Evolutionary conservation across 495 filamentous ascomycete species (phyloP).

Genomic region (Daldinia concentrica): DNA sequence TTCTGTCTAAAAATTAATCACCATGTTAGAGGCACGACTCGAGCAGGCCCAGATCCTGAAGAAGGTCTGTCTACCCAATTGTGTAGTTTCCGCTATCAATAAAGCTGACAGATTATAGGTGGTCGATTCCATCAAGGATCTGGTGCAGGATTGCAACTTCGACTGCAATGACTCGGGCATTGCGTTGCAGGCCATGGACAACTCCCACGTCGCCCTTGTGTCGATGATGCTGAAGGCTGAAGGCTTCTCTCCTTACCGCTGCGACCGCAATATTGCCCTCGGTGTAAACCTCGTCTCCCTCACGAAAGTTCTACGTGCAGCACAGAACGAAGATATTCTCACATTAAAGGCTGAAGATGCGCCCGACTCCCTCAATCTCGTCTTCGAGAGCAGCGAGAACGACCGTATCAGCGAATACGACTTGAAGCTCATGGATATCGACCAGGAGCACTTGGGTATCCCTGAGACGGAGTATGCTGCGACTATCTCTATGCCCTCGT

Average conservation of each 20-base stretch:
- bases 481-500: conserved; percentile 84
- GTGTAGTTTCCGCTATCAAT: not conserved
- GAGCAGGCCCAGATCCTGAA: conserved; percentile 95
- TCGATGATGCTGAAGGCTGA: conserved; percentile 98
- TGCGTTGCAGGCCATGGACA: conserved; percentile 99
- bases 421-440: conserved; percentile 99
- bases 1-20: conserved; percentile 24
- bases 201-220: conserved; percentile 98
- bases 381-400: conserved; percentile 90
- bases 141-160: conserved; percentile 99
- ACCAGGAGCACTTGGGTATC: conserved; percentile 98
- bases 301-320: conserved; percentile 95
- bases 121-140: conserved; percentile 98
- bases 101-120: conserved; percentile 64
- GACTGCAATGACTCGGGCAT: conserved; percentile 99
- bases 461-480: conserved; percentile 98
- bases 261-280: conserved; percentile 98
- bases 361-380: conserved; percentile 92
- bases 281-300: conserved; percentile 96
- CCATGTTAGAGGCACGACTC: conserved; percentile 93
- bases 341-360: conserved; percentile 98
- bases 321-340: conserved; percentile 93
- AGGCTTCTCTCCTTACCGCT: conserved; percentile 95
- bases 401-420: conserved; percentile 98
- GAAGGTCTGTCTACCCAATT: conserved; percentile 69